phyloP scores from a whole-genome alignment of 2,329 filamentous ascomycete species.

The Aspergillus alliaceus region DNA sequence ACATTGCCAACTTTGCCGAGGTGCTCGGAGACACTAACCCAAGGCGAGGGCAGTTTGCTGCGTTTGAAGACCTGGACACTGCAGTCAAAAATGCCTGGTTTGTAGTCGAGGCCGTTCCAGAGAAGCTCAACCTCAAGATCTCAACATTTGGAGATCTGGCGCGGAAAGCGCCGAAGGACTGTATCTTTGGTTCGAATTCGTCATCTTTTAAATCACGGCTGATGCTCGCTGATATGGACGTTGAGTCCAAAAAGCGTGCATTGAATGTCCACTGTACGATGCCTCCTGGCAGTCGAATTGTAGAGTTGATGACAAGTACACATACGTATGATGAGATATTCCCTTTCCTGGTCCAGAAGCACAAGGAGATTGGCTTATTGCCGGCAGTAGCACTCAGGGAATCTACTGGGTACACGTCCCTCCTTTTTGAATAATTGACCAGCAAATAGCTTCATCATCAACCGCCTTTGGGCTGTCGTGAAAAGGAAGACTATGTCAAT shows the following conservation, averaged over 20 bases:
- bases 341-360: conserved; percentile 9
- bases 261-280: conserved; percentile 55
- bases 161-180: conserved; percentile 41
- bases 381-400: background rate
- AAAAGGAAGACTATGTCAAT: conserved; percentile 54
- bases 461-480: conserved; percentile 57
- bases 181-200: conserved; percentile 52
- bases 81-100: conserved; percentile 53
- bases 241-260: conserved; percentile 20
- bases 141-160: conserved; percentile 49
- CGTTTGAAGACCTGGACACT: background rate
- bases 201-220: conserved; percentile 53
- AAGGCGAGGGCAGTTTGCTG: background rate
- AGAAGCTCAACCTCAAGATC: conserved; percentile 51
- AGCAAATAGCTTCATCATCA: conserved; percentile 49
- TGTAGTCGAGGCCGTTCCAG: conserved; percentile 55
- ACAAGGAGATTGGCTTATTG: background rate
- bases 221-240: conserved; percentile 44
- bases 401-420: background rate
- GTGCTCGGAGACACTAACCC: background rate
- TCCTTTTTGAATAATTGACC: background rate
- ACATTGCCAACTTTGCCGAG: background rate
- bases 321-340: conserved; percentile 47
- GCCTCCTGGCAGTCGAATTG: conserved; percentile 44
- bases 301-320: conserved; percentile 56